Evolutionary conservation across 1,284 basidiomycete species (phyloP).

Genomic region (Mycosarcoma maydis): DNA sequence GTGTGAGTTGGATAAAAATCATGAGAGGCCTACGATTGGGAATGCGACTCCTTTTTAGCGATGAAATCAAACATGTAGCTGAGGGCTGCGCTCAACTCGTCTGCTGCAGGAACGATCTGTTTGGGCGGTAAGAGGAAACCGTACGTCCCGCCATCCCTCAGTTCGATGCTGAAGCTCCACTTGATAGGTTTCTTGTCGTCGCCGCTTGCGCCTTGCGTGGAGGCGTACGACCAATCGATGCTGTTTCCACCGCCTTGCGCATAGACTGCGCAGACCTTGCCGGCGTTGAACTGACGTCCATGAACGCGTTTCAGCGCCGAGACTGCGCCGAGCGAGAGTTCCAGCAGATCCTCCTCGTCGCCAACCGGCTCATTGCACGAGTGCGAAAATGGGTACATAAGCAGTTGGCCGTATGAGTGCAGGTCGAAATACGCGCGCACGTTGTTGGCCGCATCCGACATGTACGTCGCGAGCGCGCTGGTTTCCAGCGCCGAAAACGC

Average conservation of each 20-base stretch:
- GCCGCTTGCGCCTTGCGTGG: slow-evolving; percentile 76
- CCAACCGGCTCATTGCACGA: slow-evolving; percentile 76
- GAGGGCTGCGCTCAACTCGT: slow-evolving; percentile 25
- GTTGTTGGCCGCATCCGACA: slow-evolving; percentile 70
- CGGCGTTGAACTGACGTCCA: slow-evolving; percentile 73
- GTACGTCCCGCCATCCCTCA: slow-evolving; percentile 84
- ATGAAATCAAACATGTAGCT: slow-evolving; percentile 47
- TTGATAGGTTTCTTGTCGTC: slow-evolving; percentile 70
- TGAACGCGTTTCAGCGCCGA: slow-evolving; percentile 74
- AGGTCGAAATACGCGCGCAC: slow-evolving; percentile 78
- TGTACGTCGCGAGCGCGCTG: slow-evolving; percentile 77
- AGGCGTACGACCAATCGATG: slow-evolving; percentile 76
- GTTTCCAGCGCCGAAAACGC: slow-evolving; percentile 78
- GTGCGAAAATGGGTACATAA: slow-evolving; percentile 77
- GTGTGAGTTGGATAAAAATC: no score
- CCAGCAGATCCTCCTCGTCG: slow-evolving; percentile 83
- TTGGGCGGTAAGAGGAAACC: slow-evolving; percentile 77
- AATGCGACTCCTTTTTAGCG: slow-evolving; percentile 15
- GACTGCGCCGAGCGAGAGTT: slow-evolving; percentile 78
- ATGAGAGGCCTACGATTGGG: no score
- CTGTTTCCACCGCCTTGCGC: slow-evolving; percentile 65
- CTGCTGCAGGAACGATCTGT: slow-evolving; percentile 77
- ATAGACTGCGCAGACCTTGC: slow-evolving; percentile 74
- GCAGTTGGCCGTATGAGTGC: slow-evolving; percentile 80
- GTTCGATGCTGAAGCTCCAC: slow-evolving; percentile 79